Evolutionary conservation across 2,329 filamentous ascomycete genomes (phyloP).

Genomic region (Diplocarpon rosae): DNA sequence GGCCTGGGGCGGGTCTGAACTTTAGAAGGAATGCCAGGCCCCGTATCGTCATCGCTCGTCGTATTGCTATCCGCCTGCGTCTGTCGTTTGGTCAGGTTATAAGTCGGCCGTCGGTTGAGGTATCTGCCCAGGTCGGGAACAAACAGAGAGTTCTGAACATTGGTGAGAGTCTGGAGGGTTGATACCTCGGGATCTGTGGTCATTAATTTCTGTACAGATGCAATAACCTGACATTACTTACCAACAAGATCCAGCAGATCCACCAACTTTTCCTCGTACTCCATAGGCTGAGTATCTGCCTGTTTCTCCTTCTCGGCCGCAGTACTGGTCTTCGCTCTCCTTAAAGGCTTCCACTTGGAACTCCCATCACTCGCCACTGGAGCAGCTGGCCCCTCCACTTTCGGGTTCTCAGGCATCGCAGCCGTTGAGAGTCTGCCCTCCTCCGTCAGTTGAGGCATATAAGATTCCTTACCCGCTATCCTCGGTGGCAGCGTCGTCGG

Average conservation of each 20-base stretch:
- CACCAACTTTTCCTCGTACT: constrained; percentile 53
- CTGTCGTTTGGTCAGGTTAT: constrained; percentile 50
- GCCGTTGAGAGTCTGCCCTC: constrained; percentile 9
- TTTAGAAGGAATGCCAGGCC: constrained; percentile 4
- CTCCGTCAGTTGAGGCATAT: constrained; percentile 13
- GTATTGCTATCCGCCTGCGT: constrained; percentile 16
- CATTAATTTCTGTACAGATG: constrained; percentile 6
- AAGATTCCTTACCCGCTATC: background rate
- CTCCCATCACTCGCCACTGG: background rate
- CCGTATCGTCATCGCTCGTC: constrained; percentile 2
- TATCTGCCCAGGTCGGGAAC: constrained; percentile 67
- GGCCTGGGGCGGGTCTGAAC: constrained; percentile 11
- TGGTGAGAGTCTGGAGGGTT: constrained; percentile 73
- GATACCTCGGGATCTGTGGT: constrained; percentile 40
- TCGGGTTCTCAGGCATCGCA: background rate
- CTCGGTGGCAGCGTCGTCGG: constrained; percentile 1
- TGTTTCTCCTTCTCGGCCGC: background rate
- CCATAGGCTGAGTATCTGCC: constrained; percentile 18
- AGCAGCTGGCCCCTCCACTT: background rate
- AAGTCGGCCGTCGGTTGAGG: constrained; percentile 69
- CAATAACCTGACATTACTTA: constrained; percentile 29
- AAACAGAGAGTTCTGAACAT: constrained; percentile 84
- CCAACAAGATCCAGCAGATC: constrained; percentile 59
- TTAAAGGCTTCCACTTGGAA: constrained; percentile 9
- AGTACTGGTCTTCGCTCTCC: constrained; percentile 16